phyloP scores from a whole-genome alignment of 352 stramenopile genomes.

The Phytophthora fragariae region DNA sequence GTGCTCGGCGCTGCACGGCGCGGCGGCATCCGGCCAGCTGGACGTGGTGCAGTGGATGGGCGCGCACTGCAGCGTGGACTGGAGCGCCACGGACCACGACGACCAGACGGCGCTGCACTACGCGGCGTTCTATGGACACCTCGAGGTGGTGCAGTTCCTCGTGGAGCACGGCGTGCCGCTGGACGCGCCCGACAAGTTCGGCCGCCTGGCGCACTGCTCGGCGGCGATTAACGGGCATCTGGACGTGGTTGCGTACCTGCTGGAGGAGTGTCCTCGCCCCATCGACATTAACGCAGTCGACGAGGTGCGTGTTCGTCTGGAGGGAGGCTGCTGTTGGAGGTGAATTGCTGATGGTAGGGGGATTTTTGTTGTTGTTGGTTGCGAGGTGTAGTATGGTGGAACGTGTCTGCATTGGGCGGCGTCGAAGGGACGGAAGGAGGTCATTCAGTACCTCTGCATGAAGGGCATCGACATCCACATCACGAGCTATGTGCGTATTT shows the following conservation, averaged over 20 bases:
- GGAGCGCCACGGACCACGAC: conserved; percentile 73
- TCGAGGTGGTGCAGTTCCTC: conserved; percentile 87
- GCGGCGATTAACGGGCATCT: conserved; percentile 88
- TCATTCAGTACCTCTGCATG: conserved; percentile 90
- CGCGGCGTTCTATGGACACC: conserved; percentile 86
- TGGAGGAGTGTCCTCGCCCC: conserved; percentile 81
- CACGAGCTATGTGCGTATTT: conserved; percentile 86
- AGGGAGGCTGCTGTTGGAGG: background rate
- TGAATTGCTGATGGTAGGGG: background rate
- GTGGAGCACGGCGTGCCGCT: conserved; percentile 85
- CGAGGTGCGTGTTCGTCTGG: conserved; percentile 48
- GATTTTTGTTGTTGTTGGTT: background rate
- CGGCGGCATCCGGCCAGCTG: conserved; percentile 80
- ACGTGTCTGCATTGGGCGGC: conserved; percentile 89
- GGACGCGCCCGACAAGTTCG: conserved; percentile 87
- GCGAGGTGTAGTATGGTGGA: conserved; percentile 67
- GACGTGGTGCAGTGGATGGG: conserved; percentile 87
- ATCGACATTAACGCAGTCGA: conserved; percentile 92
- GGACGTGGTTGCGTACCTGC: conserved; percentile 83
- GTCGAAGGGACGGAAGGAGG: conserved; percentile 85
- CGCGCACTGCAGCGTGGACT: conserved; percentile 62
- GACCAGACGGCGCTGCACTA: conserved; percentile 89
- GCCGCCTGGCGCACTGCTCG: conserved; percentile 80
- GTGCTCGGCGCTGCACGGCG: conserved; percentile 80
- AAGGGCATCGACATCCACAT: conserved; percentile 90